Evolutionary conservation across 1,284 basidiomycete species (phyloP), one percentile per base, ranked within the genome.

Genomic region (Cryptococcus wingfieldii): DNA sequence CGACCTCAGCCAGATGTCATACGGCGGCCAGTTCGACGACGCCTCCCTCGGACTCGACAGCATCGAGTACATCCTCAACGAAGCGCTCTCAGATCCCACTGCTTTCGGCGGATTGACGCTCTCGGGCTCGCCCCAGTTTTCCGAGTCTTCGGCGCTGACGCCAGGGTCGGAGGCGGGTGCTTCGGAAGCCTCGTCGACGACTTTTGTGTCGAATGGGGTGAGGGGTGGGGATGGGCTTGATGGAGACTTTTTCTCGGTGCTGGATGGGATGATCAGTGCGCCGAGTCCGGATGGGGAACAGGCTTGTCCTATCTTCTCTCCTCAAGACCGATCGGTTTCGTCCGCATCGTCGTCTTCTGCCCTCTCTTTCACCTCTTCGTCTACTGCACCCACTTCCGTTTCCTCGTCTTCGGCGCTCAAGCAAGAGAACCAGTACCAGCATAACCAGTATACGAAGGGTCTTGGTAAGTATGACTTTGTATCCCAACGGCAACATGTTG

Each of bases 211-310:
- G 19, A 5, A 47, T 27, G 8, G 45, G 5, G 16, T 54, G 47
- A 13, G 54, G 43, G 18, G 55, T 49, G 38, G 55, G 1, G 47
- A 43, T 12, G 41, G 48, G 25, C 31, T 34, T 34, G 31, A 34
- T 1, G 51, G 43, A 2, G 46, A 49, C 18, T 53, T 57, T 37
- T 57, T 57, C 37, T n/a, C 51, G 41, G 51, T 51, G 2, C 19
- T 57, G 5, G 42, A 53, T 25, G 51, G 51, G 23, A 18, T 57
- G 16, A 44, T 57, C n/a, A 51, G 51, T 44, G 38, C 46, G 13
- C 46, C 44, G 7, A n/a, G 14, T 13, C 42, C 42, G 10, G 25
- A 3, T 7, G 39, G 16, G 16, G 39, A 19, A 5, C 39, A 18
- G 5, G 3, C 18, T 19, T 5, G 3, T 25, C 42, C 42, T 44